These are phyloP conservation scores for Penicillium cosmopolitanum DNA, from an alignment of 495 filamentous ascomycete genomes.

Conservation along the genomic window DNA sequence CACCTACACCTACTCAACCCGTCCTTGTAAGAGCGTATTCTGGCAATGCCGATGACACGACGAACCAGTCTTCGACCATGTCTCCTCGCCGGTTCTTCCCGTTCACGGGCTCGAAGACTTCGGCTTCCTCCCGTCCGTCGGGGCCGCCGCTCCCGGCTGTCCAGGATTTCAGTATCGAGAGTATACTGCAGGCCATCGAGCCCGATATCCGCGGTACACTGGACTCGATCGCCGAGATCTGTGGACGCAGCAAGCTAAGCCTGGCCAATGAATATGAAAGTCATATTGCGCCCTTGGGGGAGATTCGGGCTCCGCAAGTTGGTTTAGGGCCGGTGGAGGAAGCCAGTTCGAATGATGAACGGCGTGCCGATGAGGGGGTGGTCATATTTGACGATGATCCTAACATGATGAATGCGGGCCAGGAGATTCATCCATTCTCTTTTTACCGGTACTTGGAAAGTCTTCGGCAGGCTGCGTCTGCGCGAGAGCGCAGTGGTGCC, in stretches of 20 bases:
- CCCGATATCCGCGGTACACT: constrained; percentile 60
- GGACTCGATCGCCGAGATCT: constrained; percentile 67
- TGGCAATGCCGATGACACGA: constrained; percentile 34
- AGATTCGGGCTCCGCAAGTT: constrained; percentile 49
- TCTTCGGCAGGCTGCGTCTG: constrained; percentile 25
- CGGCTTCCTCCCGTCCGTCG: constrained; percentile 19
- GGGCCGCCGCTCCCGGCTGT: constrained; percentile 48
- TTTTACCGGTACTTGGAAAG: constrained; percentile 41
- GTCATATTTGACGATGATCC: constrained; percentile 45
- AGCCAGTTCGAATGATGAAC: constrained; percentile 39
- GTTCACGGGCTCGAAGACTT: constrained; percentile 24
- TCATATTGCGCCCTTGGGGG: constrained; percentile 64
- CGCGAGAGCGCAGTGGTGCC: constrained; percentile 16
- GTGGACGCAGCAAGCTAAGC: constrained; percentile 62
- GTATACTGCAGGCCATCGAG: constrained; percentile 61
- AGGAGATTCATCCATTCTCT: constrained; percentile 35
- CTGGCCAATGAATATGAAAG: constrained; percentile 66
- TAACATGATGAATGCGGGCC: constrained; percentile 27
- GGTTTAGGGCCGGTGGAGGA: constrained; percentile 48
- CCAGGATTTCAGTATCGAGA: constrained; percentile 61
- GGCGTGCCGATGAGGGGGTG: constrained; percentile 34
- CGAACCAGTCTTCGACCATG: constrained; percentile 31
- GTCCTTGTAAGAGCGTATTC: constrained; percentile 52
- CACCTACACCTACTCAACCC: constrained; percentile 38
- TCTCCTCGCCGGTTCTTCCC: constrained; percentile 40